phyloP scores from a whole-genome alignment of 495 filamentous ascomycete species.

The Talaromyces wortmannii region DNA sequence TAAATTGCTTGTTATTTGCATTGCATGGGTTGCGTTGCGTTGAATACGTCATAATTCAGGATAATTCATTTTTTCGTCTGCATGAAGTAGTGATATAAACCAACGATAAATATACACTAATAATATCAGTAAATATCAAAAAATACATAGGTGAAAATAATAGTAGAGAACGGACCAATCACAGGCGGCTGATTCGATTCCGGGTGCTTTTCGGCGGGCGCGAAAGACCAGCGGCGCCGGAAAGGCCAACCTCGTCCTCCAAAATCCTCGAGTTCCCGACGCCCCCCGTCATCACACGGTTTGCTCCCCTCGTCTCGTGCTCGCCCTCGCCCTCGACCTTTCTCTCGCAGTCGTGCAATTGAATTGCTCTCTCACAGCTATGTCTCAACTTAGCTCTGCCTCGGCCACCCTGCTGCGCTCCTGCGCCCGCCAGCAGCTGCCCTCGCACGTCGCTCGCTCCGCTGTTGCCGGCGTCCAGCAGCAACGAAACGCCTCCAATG shows the following conservation, averaged over 20 bases:
- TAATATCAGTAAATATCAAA: not conserved
- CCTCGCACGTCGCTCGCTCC: slow-evolving; percentile 25
- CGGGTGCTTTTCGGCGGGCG: slow-evolving; percentile 33
- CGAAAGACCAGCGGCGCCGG: not conserved
- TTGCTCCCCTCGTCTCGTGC: slow-evolving; percentile 7
- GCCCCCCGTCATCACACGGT: slow-evolving; percentile 31
- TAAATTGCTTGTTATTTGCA: not conserved
- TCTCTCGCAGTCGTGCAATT: slow-evolving; percentile 8
- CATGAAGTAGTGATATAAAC: not conserved
- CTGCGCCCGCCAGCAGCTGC: slow-evolving; percentile 43
- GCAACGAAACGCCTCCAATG: slow-evolving; percentile 38
- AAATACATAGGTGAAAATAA: not conserved
- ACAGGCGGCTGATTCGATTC: slow-evolving; percentile 31
- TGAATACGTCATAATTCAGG: not conserved
- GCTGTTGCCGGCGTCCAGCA: slow-evolving; percentile 42
- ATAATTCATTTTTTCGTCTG: not conserved
- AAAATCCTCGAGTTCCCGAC: slow-evolving; percentile 14
- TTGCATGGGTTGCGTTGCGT: not conserved
- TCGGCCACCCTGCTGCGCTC: slow-evolving; percentile 42
- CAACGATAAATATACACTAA: too few relatives aligned
- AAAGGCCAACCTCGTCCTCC: slow-evolving; percentile 27
- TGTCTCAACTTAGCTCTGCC: slow-evolving; percentile 38
- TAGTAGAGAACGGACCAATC: slow-evolving; percentile 26
- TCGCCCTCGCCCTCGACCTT: slow-evolving; percentile 11
- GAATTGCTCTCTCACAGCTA: slow-evolving; percentile 37